Base-by-base conservation (phyloP, 768 basidiomycete species). In the Panaeolus cyanescens region DNA sequence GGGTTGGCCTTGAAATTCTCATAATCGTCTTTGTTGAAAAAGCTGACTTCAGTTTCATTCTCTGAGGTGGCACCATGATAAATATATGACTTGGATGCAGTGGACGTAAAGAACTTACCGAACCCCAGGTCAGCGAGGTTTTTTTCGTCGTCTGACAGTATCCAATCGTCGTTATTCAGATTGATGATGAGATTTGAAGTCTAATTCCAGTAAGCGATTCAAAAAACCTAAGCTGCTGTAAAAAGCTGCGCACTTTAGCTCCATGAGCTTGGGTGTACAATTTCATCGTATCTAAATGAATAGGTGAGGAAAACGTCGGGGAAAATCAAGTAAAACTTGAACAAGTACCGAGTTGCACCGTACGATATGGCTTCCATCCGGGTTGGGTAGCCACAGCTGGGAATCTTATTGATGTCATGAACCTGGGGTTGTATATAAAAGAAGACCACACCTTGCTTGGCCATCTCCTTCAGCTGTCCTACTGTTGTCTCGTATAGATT, bases 171-270 rank as follows among this genome's bases (percentile, higher is more conserved):
- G 68, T 96, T 85, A 69, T 97, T 95, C 60, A 99, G 83, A 74
- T 99, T 99, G 71, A 99, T 98, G 74, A 99, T 98, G 30, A 99
- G 82, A 77, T 99, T 99, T 32, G 92, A 92, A 1, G 96, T 96
- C 96, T 98, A 68, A 15, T 59, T 32, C 17, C 8, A 25, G 28
- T 34, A 32, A 39, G 33, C 7, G 20, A n/a, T 55, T 42, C 54
- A 5, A 40, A 17, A 54, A 9, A 2, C 7, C 6, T 28, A 28
- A 36, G 25, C 22, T 20, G 22, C 9, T 39, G 20, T 22, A 3
- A 55, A 20, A 15, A 6, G 8, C 19, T 53, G 17, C 50, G 31
- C 45, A 91, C 96, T 85, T 99, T 99, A 58, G 94, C 84, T 10
- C 96, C 95, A 70, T 99, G 96, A 2, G 96, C 97, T 71, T 88